phyloP scores from a whole-genome alignment of 2,329 filamentous ascomycete genomes.

The Claviceps sp. region DNA sequence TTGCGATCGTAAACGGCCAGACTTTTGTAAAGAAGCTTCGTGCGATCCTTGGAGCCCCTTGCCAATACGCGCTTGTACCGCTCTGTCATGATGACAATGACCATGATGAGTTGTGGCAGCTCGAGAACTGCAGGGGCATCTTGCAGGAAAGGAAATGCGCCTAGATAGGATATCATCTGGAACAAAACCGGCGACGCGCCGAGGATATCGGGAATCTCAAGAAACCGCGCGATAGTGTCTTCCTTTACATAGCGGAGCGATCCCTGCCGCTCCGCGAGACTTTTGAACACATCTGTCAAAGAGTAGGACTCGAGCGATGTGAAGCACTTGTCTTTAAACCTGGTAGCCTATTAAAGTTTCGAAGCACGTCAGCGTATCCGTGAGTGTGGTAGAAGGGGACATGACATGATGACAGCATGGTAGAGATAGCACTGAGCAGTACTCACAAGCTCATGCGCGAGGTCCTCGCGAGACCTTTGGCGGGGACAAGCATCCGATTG shows the following conservation, averaged over 20 bases:
- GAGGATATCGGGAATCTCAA: constrained; percentile 59
- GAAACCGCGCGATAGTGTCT: constrained; percentile 55
- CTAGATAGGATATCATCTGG: constrained; percentile 57
- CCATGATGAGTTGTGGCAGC: constrained; percentile 57
- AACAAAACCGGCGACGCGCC: constrained; percentile 55
- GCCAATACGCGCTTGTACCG: constrained; percentile 51
- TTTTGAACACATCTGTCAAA: constrained; percentile 59
- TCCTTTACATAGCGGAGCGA: constrained; percentile 52
- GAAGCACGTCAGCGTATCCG: not conserved
- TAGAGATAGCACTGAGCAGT: not conserved
- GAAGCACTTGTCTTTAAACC: constrained; percentile 58
- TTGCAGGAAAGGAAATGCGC: constrained; percentile 59
- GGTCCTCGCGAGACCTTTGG: constrained; percentile 35
- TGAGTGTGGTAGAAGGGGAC: not conserved
- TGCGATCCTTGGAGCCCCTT: constrained; percentile 41
- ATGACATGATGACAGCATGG: not conserved
- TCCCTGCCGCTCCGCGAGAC: constrained; percentile 51
- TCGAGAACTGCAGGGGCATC: constrained; percentile 59
- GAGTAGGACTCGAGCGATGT: constrained; percentile 59
- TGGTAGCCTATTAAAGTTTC: constrained; percentile 32
- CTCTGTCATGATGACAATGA: constrained; percentile 59
- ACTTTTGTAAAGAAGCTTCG: constrained; percentile 56
- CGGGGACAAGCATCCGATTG: constrained; percentile 32
- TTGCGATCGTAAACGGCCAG: constrained; percentile 57
- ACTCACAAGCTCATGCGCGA: constrained; percentile 37